Percentiles rank a stretch among this genome's conserved stretches.
These are phyloP conservation scores for Metschnikowia lochheadii DNA, from an alignment of 805 yeast genomes.

Conservation along the genomic window DNA sequence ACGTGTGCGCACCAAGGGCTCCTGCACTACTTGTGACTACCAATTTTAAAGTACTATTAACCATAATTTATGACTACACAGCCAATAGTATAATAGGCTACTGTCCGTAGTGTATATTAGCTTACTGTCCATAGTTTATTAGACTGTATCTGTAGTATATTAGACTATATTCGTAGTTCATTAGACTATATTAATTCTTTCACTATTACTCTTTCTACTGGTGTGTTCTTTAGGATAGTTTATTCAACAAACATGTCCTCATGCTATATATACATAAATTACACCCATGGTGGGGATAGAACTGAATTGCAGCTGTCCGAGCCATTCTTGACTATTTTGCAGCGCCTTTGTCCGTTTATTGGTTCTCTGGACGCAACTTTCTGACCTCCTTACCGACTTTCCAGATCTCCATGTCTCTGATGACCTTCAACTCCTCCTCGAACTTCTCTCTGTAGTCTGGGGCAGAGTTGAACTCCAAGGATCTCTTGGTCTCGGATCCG, in stretches of 20 bases:
- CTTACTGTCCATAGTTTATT: too few relatives aligned
- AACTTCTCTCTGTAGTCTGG: conserved; percentile 95
- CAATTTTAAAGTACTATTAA: too few relatives aligned
- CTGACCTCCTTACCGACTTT: conserved; percentile 99
- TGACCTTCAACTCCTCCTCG: conserved; percentile 86
- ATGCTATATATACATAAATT: conserved; percentile 25
- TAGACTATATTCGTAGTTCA: too few relatives aligned
- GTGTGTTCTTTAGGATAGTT: conserved; percentile 22
- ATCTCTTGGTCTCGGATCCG: conserved; percentile 97
- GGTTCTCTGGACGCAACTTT: conserved; percentile 99
- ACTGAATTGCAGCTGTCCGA: conserved; percentile 22
- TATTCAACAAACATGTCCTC: conserved; percentile 44
- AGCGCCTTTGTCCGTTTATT: conserved; percentile 41
- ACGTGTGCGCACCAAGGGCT: conserved; percentile 11
- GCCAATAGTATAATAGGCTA: too few relatives aligned
- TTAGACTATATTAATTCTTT: too few relatives aligned
- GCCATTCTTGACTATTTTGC: conserved; percentile 38
- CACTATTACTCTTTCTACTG: too few relatives aligned
- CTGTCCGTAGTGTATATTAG: too few relatives aligned
- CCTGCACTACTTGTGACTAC: neutral
- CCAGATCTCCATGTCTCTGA: conserved; percentile 99
- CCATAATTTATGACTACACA: too few relatives aligned
- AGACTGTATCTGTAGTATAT: too few relatives aligned
- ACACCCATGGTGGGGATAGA: conserved; percentile 6
- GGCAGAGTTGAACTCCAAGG: conserved; percentile 97